phyloP scores from a whole-genome alignment of 2,329 filamentous ascomycete genomes.

The Dissoconium aciculare region DNA sequence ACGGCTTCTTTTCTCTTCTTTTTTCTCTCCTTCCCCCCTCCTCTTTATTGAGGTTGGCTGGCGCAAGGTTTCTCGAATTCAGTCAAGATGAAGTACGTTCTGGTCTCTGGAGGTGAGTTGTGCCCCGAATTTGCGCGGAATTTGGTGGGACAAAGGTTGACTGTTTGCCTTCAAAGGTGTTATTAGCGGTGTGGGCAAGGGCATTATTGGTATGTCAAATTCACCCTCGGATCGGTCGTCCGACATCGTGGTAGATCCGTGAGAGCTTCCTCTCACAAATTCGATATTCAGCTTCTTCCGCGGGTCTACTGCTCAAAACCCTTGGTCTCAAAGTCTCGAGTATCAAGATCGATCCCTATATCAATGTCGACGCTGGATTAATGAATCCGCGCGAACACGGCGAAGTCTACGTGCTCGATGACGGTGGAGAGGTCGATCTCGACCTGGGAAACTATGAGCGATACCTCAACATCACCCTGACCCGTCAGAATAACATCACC shows the following conservation, averaged over 20 bases:
- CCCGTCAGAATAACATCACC: conserved; percentile 85
- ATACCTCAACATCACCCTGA: conserved; percentile 70
- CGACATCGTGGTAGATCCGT: conserved; percentile 3
- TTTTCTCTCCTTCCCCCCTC: conserved; percentile 31
- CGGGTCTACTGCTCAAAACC: conserved; percentile 65
- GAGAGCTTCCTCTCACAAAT: conserved; percentile 5
- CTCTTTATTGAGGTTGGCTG: conserved; percentile 27
- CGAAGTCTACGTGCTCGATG: conserved; percentile 76
- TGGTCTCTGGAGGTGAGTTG: conserved; percentile 58
- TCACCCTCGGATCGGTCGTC: background rate
- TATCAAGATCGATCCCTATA: conserved; percentile 59
- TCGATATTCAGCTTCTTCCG: conserved; percentile 42
- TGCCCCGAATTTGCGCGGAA: background rate
- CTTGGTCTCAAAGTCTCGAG: conserved; percentile 58
- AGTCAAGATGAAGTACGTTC: conserved; percentile 62
- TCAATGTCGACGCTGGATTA: conserved; percentile 61
- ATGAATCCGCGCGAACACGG: conserved; percentile 65
- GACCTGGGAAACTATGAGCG: conserved; percentile 65
- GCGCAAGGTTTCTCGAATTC: conserved; percentile 23
- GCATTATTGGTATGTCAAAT: conserved; percentile 45
- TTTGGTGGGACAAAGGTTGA: background rate
- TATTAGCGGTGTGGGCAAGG: conserved; percentile 48
- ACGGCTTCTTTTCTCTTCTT: conserved; percentile 5
- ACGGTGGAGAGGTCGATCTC: conserved; percentile 63
- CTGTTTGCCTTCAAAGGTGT: conserved; percentile 27